Percentiles rank a stretch among this genome's conserved stretches.
Conservation (phyloP, 2,329 filamentous ascomycete genomes). For the Hymenoscyphus repandus region DNA sequence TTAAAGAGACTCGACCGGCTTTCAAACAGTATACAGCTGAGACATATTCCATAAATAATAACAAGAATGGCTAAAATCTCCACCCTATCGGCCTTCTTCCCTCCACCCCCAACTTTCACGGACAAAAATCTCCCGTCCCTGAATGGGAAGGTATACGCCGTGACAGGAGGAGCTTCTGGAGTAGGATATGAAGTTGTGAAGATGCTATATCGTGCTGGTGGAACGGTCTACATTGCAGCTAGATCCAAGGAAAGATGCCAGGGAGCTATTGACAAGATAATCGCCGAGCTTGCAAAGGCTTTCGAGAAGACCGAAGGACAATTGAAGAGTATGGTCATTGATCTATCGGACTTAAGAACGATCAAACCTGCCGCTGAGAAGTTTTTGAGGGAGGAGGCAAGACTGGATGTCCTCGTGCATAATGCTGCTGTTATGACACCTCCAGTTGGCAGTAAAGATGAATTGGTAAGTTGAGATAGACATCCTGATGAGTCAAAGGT, state of each 20-base stretch:
- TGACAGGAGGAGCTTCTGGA: slow-evolving; percentile 36
- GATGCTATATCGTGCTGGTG: slow-evolving; percentile 45
- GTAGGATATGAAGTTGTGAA: slow-evolving; percentile 44
- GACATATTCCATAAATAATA: neutral
- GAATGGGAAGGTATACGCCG: slow-evolving; percentile 35
- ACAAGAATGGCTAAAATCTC: neutral
- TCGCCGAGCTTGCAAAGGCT: neutral
- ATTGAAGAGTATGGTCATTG: slow-evolving; percentile 20
- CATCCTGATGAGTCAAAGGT: neutral
- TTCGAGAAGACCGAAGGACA: slow-evolving; percentile 12
- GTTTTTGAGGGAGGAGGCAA: slow-evolving; percentile 27
- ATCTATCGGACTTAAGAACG: slow-evolving; percentile 26
- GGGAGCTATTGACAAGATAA: slow-evolving; percentile 38
- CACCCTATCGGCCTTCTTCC: slow-evolving; percentile 25
- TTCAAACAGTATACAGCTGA: too few species aligned
- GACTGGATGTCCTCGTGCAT: slow-evolving; percentile 38
- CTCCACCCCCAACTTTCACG: slow-evolving; percentile 38
- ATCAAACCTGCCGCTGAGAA: slow-evolving; percentile 24
- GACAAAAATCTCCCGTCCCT: slow-evolving; percentile 37
- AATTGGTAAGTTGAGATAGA: slow-evolving; percentile 12
- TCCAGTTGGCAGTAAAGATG: slow-evolving; percentile 37
- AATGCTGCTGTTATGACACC: slow-evolving; percentile 41
- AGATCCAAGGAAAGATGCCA: slow-evolving; percentile 38
- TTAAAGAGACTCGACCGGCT: too few species aligned
- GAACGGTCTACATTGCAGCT: slow-evolving; percentile 46